phyloP scores from a whole-genome alignment of 805 yeast species.

The Debaryomyces hansenii region DNA sequence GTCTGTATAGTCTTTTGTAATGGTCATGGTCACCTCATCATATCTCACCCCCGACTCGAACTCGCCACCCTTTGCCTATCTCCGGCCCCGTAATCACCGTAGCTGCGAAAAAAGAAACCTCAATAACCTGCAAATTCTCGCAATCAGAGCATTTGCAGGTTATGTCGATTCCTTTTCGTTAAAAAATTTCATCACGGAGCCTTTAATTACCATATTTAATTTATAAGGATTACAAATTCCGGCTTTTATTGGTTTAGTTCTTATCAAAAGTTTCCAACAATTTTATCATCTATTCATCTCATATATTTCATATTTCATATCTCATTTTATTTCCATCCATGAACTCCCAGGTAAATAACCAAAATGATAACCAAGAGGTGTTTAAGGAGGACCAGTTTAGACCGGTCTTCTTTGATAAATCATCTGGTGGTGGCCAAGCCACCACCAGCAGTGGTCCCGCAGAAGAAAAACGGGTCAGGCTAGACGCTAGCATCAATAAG shows the following conservation, averaged over 20 bases:
- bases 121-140: not conserved
- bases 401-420: slow-evolving; percentile 30
- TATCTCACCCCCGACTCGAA: too few relatives aligned
- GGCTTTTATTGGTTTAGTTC: not conserved
- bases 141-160: not conserved
- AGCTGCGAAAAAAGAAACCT: slow-evolving; percentile 2
- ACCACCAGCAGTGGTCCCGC: slow-evolving; percentile 9
- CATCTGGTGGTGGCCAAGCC: slow-evolving; percentile 6
- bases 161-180: slow-evolving; percentile 1
- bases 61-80: too few relatives aligned
- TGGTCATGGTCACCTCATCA: too few relatives aligned
- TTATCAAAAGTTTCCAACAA: not conserved
- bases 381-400: slow-evolving; percentile 32
- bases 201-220: slow-evolving; percentile 1
- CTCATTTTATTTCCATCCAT: slow-evolving; percentile 7
- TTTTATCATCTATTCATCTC: not conserved
- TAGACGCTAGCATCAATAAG: slow-evolving; percentile 11
- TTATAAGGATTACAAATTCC: not conserved
- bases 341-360: slow-evolving; percentile 32
- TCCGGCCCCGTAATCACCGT: not conserved
- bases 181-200: slow-evolving; percentile 2
- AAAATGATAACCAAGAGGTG: slow-evolving; percentile 30
- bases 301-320: not conserved
- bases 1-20: too few relatives aligned
- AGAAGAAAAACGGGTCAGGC: slow-evolving; percentile 21